Conservation (phyloP, 2,329 filamentous ascomycete genomes). For the Gaeumannomyces sp. region DNA sequence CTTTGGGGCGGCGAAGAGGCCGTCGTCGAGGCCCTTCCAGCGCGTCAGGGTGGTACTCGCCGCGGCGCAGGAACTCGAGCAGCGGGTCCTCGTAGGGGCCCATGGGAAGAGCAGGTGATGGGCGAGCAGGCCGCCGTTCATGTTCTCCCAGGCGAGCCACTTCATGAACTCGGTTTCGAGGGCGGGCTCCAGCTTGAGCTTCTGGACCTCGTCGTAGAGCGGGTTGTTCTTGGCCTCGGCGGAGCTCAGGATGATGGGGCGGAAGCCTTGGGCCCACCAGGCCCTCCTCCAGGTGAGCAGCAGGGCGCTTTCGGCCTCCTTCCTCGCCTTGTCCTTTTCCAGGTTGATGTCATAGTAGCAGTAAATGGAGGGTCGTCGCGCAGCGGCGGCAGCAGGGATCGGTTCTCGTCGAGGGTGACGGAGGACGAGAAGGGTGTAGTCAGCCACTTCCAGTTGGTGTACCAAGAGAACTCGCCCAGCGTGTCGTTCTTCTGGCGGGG, state of each 20-base stretch:
- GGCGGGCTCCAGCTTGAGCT: conserved; percentile 49
- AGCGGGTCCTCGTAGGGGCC: conserved; percentile 65
- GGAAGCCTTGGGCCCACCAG: conserved; percentile 94
- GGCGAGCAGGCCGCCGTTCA: conserved; percentile 76
- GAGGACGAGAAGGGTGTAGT: conserved; percentile 77
- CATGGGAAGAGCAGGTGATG: conserved; percentile 80
- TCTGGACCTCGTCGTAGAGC: conserved; percentile 65
- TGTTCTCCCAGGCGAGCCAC: conserved; percentile 90
- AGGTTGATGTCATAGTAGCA: conserved; percentile 77
- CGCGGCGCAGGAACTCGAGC: conserved; percentile 66
- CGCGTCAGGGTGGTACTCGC: conserved; percentile 66
- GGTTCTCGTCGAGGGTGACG: conserved; percentile 72
- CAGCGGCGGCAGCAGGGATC: conserved; percentile 76
- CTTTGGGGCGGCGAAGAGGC: conserved; percentile 66
- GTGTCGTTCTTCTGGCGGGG: conserved; percentile 72
- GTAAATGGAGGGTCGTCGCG: conserved; percentile 67
- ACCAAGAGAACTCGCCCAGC: conserved; percentile 75
- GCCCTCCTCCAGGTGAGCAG: conserved; percentile 84
- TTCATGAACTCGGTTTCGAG: conserved; percentile 68
- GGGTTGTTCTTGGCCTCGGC: conserved; percentile 80
- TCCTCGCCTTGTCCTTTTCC: conserved; percentile 55
- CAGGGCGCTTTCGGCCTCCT: conserved; percentile 69
- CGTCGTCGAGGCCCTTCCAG: conserved; percentile 65
- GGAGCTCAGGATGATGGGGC: conserved; percentile 71
- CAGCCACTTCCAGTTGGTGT: conserved; percentile 83